Percentiles rank a stretch among this genome's conserved stretches.
These are phyloP conservation scores for Suhomyces chickasaworum DNA, from an alignment of 1,139 yeast species.

Conservation along the genomic window DNA sequence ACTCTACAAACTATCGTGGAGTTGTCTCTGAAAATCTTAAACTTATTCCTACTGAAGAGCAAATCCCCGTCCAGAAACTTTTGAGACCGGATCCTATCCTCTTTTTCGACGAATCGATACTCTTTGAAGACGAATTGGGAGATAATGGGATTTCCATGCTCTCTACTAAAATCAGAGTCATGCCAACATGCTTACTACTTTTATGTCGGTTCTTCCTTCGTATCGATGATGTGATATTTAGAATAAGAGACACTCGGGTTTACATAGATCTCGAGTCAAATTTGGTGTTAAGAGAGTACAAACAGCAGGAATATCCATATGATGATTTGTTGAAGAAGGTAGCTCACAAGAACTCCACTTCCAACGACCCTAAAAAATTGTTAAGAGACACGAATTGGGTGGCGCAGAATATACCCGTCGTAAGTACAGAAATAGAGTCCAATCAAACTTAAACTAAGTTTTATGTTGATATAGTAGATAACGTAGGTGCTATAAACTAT, in stretches of 20 bases:
- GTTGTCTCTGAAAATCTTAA: conserved; percentile 38
- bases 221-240: conserved; percentile 83
- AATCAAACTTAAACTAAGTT: conserved; percentile 3
- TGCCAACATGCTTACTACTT: conserved; percentile 76
- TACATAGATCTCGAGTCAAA: conserved; percentile 75
- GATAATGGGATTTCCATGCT: conserved; percentile 89
- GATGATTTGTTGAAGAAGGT: conserved; percentile 48
- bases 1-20: conserved; percentile 79
- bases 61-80: conserved; percentile 70
- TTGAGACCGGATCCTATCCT: conserved; percentile 80
- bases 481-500: too few relatives aligned
- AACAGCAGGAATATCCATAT: conserved; percentile 71
- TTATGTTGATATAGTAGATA: too few relatives aligned
- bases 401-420: conserved; percentile 55
- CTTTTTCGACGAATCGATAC: conserved; percentile 83
- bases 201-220: conserved; percentile 79
- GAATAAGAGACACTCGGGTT: conserved; percentile 82
- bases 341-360: conserved; percentile 36
- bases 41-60: conserved; percentile 28
- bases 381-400: conserved; percentile 88
- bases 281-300: conserved; percentile 72
- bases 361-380: conserved; percentile 71
- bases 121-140: conserved; percentile 93
- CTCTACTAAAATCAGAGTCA: conserved; percentile 80
- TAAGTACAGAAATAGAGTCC: conserved; percentile 23